phyloP scores from a whole-genome alignment of 768 basidiomycete genomes.

The Boletus rex-veris region DNA sequence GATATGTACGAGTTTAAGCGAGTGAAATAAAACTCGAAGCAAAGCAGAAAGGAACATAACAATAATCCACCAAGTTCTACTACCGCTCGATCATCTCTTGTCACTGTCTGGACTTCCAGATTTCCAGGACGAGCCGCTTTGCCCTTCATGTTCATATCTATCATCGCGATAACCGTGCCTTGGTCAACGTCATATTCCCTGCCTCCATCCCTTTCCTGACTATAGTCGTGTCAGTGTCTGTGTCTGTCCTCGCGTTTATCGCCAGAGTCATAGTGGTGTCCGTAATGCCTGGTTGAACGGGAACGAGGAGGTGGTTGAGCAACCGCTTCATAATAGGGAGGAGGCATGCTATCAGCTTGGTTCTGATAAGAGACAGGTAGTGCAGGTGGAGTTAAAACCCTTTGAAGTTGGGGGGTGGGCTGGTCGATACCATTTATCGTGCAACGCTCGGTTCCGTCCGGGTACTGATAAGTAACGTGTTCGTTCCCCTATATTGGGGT shows the following conservation, averaged over 20 bases:
- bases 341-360: neutral
- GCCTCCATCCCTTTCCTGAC: slow-evolving; percentile 6
- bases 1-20: slow-evolving; percentile 6
- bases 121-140: slow-evolving; percentile 9
- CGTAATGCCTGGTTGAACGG: slow-evolving; percentile 19
- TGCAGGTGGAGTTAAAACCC: slow-evolving; percentile 10
- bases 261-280: slow-evolving; percentile 7
- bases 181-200: slow-evolving; percentile 1
- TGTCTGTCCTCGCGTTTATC: slow-evolving; percentile 13
- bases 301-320: slow-evolving; percentile 12
- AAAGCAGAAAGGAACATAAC: neutral
- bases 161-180: slow-evolving; percentile 4
- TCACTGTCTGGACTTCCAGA: slow-evolving; percentile 13
- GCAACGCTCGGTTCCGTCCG: slow-evolving; percentile 63
- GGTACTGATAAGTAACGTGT: slow-evolving; percentile 60
- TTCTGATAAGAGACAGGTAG: slow-evolving; percentile 1
- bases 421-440: slow-evolving; percentile 67
- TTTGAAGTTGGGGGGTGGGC: slow-evolving; percentile 10
- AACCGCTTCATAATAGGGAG: slow-evolving; percentile 21
- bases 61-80: neutral
- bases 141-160: slow-evolving; percentile 1
- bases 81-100: neutral
- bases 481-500: slow-evolving; percentile 59
- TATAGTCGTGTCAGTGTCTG: slow-evolving; percentile 12
- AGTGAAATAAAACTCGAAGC: neutral